phyloP scores from a whole-genome alignment of 1,284 basidiomycete genomes.

The Puccinia novopanici region DNA sequence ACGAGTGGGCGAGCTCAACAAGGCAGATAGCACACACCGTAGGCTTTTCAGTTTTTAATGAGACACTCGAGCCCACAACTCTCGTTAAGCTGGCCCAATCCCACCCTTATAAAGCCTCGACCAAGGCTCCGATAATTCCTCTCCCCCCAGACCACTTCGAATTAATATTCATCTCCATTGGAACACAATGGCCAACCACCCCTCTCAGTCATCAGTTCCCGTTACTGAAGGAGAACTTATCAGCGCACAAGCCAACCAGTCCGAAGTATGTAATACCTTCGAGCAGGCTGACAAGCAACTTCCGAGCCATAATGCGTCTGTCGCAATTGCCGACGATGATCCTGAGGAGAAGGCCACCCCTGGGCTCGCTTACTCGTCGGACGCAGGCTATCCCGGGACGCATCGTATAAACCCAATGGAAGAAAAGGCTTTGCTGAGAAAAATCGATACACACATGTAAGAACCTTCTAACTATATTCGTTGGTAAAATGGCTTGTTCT shows the following conservation, averaged over 20 bases:
- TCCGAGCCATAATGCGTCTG: background rate
- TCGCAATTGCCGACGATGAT: background rate
- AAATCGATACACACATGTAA: slow-evolving; percentile 20
- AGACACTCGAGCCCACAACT: background rate
- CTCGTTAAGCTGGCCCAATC: background rate
- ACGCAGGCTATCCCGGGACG: background rate
- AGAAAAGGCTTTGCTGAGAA: slow-evolving; percentile 8
- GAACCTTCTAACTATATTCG: background rate
- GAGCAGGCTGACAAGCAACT: background rate
- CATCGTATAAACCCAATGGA: background rate
- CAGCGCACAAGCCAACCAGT: background rate
- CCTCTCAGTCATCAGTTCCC: background rate
- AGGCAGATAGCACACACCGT: background rate
- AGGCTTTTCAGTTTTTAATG: background rate
- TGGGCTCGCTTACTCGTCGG: background rate
- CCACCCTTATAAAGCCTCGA: background rate
- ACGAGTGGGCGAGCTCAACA: slow-evolving; percentile 1
- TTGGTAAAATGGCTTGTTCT: background rate
- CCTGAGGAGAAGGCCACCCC: slow-evolving; percentile 2
- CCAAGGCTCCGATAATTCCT: background rate
- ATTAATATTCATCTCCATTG: background rate
- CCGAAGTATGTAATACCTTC: background rate
- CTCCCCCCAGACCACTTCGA: background rate
- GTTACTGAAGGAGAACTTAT: background rate
- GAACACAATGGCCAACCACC: background rate